Conservation (phyloP, 2,329 filamentous ascomycete genomes). For the Sarocladiaceae sp. region DNA sequence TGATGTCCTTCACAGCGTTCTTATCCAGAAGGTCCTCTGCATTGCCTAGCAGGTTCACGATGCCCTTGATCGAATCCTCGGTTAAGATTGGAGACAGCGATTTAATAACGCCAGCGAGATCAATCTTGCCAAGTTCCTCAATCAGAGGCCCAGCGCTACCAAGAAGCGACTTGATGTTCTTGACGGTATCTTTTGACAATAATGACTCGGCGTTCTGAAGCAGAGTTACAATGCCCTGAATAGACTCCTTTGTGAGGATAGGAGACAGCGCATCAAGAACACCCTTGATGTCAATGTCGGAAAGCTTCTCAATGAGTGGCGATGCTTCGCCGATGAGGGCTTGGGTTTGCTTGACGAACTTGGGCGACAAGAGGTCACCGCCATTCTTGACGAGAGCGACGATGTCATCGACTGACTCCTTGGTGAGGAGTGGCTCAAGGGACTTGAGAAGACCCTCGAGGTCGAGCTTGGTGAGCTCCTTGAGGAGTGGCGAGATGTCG, state of each 20-base stretch:
- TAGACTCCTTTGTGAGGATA: slow-evolving; percentile 21
- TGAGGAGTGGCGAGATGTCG: slow-evolving; percentile 30
- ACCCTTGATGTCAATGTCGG: slow-evolving; percentile 26
- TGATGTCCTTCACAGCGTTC: slow-evolving; percentile 21
- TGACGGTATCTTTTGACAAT: slow-evolving; percentile 23
- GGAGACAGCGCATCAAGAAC: slow-evolving; percentile 24
- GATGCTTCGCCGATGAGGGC: slow-evolving; percentile 30
- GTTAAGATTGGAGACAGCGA: slow-evolving; percentile 22
- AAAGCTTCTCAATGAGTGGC: slow-evolving; percentile 26
- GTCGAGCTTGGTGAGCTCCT: slow-evolving; percentile 24
- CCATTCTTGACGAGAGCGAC: slow-evolving; percentile 26
- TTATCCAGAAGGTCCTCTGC: slow-evolving; percentile 23
- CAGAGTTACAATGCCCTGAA: slow-evolving; percentile 21
- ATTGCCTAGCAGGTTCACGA: slow-evolving; percentile 21
- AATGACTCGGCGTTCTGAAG: slow-evolving; percentile 24
- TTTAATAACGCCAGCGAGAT: neutral
- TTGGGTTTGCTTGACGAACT: slow-evolving; percentile 27
- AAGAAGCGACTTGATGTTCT: slow-evolving; percentile 22
- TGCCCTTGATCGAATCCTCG: slow-evolving; percentile 21
- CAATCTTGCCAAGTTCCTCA: slow-evolving; percentile 16
- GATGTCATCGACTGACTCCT: slow-evolving; percentile 21
- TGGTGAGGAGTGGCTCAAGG: slow-evolving; percentile 22
- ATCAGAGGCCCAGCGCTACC: slow-evolving; percentile 27
- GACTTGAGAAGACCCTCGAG: slow-evolving; percentile 23
- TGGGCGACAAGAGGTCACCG: slow-evolving; percentile 16